Evolutionary conservation across 192 early-diverging fungal genomes (phyloP).

Genomic region (Coemansia sp.): DNA sequence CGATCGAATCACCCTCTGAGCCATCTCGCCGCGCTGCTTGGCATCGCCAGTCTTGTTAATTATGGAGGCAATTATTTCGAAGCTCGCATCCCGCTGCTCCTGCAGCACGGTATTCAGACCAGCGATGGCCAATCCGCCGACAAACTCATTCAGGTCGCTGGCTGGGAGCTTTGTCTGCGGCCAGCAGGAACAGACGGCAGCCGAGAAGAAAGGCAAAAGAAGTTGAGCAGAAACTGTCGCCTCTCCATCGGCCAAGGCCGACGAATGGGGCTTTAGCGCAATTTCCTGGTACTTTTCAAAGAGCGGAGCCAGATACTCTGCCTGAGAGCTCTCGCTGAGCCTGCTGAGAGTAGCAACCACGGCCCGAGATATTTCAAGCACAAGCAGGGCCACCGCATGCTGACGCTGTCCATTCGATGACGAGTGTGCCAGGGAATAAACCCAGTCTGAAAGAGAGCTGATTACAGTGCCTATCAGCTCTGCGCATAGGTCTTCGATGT

Average conservation of each 20-base stretch:
- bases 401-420: not conserved
- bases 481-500: not conserved
- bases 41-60: slow-evolving; percentile 63
- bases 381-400: slow-evolving; percentile 8
- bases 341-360: slow-evolving; percentile 25
- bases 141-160: slow-evolving; percentile 44
- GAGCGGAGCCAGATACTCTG: slow-evolving; percentile 13
- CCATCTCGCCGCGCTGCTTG: slow-evolving; percentile 32
- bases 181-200: slow-evolving; percentile 37
- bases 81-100: slow-evolving; percentile 53
- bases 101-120: slow-evolving; percentile 44
- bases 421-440: not conserved
- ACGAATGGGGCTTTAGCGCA: not conserved
- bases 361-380: slow-evolving; percentile 33
- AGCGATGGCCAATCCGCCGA: slow-evolving; percentile 39
- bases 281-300: slow-evolving; percentile 24
- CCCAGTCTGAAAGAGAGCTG: slow-evolving; percentile 31
- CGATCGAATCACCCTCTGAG: slow-evolving; percentile 5
- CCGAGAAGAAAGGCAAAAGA: slow-evolving; percentile 37
- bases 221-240: not conserved
- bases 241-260: not conserved
- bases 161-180: slow-evolving; percentile 55
- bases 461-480: slow-evolving; percentile 18
- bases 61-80: slow-evolving; percentile 59
- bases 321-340: slow-evolving; percentile 22